A percentile compares a stretch with the other conserved stretches of the same genome.
These are phyloP conservation scores for Phytophthora syringae DNA, from an alignment of 352 stramenopile genomes.

Conservation along the genomic window DNA sequence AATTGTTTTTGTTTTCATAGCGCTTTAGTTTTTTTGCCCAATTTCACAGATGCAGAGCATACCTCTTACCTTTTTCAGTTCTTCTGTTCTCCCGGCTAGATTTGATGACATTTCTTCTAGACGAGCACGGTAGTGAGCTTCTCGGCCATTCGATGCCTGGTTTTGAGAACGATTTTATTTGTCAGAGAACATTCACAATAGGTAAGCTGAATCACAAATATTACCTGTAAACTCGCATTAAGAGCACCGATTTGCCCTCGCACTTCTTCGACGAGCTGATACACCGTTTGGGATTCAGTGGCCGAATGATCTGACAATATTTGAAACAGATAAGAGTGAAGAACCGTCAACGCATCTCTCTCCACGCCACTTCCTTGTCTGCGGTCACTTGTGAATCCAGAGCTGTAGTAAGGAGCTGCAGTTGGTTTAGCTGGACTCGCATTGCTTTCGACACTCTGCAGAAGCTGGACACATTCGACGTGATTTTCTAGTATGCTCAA, in stretches of 20 bases:
- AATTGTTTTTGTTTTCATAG: neutral
- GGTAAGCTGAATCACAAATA: neutral
- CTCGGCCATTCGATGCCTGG: conserved; percentile 31
- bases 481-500: conserved; percentile 79
- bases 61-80: conserved; percentile 32
- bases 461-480: conserved; percentile 64
- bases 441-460: conserved; percentile 45
- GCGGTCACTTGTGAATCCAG: conserved; percentile 1
- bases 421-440: conserved; percentile 10
- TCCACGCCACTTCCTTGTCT: conserved; percentile 18
- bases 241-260: conserved; percentile 29
- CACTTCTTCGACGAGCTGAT: conserved; percentile 38
- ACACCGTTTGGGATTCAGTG: conserved; percentile 35
- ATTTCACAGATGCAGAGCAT: neutral
- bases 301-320: conserved; percentile 23
- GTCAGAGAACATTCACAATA: neutral
- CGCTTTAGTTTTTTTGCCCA: too few relatives aligned
- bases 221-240: conserved; percentile 40
- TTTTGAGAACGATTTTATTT: neutral
- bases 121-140: conserved; percentile 29
- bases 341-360: conserved; percentile 31
- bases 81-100: conserved; percentile 19
- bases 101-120: conserved; percentile 27
- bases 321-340: conserved; percentile 37
- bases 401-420: conserved; percentile 15